A percentile compares a stretch with the other conserved stretches of the same genome.
These are phyloP conservation scores for Cercospora nicotianae DNA, from an alignment of 2,329 filamentous ascomycete species.

Conservation along the genomic window DNA sequence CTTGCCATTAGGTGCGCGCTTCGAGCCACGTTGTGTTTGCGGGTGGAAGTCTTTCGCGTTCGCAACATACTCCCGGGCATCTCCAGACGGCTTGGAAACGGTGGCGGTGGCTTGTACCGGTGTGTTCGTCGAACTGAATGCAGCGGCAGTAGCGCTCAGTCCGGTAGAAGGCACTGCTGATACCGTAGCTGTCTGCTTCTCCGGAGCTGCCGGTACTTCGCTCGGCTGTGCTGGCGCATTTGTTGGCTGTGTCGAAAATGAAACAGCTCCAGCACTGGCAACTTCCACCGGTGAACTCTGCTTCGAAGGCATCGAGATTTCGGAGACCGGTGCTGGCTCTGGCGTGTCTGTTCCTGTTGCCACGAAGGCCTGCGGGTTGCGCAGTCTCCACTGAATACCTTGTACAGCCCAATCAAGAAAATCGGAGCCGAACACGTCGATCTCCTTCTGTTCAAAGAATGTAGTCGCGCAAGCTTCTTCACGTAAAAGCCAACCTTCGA, in stretches of 20 bases:
- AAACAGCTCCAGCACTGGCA: not conserved
- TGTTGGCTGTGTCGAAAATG: not conserved
- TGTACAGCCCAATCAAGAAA: constrained; percentile 24
- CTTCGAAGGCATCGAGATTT: not conserved
- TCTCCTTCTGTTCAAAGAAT: constrained; percentile 29
- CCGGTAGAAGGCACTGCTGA: not conserved
- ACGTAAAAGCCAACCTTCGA: constrained; percentile 25
- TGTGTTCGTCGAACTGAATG: constrained; percentile 10
- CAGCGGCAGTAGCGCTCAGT: constrained; percentile 3
- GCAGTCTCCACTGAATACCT: constrained; percentile 21
- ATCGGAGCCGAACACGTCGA: constrained; percentile 24
- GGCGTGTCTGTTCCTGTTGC: not conserved
- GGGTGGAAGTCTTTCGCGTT: not conserved
- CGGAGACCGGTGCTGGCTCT: not conserved
- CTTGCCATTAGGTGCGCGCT: constrained; percentile 17
- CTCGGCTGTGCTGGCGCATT: not conserved
- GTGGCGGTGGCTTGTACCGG: not conserved
- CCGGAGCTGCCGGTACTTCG: not conserved
- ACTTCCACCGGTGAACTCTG: not conserved
- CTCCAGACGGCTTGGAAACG: not conserved
- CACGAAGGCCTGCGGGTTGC: not conserved
- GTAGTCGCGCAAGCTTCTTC: constrained; percentile 25
- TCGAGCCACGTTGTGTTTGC: constrained; percentile 1
- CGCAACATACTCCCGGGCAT: constrained; percentile 1
- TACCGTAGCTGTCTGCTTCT: not conserved